Evolutionary conservation across 345 rosid genomes (phyloP).

Genomic region (Heritiera littoralis): DNA sequence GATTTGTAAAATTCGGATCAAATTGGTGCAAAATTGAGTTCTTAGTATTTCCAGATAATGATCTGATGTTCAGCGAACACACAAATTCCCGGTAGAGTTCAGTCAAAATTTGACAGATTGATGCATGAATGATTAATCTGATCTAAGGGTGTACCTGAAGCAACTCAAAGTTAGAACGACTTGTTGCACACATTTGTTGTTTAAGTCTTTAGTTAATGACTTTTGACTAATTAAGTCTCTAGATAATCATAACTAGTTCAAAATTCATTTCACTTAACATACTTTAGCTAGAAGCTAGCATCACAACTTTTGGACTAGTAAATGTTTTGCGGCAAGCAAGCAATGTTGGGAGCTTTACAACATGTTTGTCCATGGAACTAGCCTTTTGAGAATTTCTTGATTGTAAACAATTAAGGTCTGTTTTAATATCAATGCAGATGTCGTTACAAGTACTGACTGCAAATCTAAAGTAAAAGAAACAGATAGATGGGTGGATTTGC

Average conservation of each 20-base stretch:
- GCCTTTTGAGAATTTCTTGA: neutral
- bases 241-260: slow-evolving; percentile 18
- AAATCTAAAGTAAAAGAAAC: slow-evolving; percentile 34
- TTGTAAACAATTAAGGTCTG: neutral
- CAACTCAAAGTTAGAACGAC: slow-evolving; percentile 29
- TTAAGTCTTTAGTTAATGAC: slow-evolving; percentile 17
- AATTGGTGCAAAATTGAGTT: neutral
- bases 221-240: slow-evolving; percentile 20
- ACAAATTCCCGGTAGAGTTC: neutral
- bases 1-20: neutral
- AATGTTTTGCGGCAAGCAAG: neutral
- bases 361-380: neutral
- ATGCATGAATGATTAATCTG: slow-evolving; percentile 22
- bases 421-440: slow-evolving; percentile 27
- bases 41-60: neutral
- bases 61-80: neutral
- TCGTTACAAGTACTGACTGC: slow-evolving; percentile 35
- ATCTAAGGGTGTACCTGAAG: slow-evolving; percentile 46
- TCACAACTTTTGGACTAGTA: slow-evolving; percentile 1
- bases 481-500: slow-evolving; percentile 26
- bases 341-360: neutral
- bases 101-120: slow-evolving; percentile 12
- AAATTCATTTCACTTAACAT: slow-evolving; percentile 3
- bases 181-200: slow-evolving; percentile 27
- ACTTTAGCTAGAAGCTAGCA: slow-evolving; percentile 24